phyloP scores from a whole-genome alignment of 495 filamentous ascomycete species.

The Collariella sp. region DNA sequence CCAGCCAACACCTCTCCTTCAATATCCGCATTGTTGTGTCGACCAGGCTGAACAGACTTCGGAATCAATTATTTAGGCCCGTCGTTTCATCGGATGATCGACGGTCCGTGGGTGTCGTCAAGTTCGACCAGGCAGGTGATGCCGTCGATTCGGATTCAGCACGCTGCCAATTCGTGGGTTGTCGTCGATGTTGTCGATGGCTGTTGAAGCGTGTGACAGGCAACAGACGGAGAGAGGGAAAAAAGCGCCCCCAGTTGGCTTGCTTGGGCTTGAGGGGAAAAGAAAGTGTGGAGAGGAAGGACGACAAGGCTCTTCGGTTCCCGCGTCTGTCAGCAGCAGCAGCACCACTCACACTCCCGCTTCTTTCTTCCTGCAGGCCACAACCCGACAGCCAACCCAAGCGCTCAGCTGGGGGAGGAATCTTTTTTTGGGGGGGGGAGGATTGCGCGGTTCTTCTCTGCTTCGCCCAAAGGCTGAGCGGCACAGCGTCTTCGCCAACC shows the following conservation, averaged over 20 bases:
- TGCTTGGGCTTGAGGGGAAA: background rate
- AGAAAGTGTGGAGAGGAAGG: background rate
- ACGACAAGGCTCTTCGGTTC: background rate
- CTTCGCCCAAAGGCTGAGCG: slow-evolving; percentile 13
- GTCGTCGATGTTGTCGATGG: background rate
- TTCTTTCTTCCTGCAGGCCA: background rate
- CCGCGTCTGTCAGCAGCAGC: background rate
- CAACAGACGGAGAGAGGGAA: no score
- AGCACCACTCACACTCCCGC: background rate
- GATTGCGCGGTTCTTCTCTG: slow-evolving; percentile 9
- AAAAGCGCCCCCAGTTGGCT: background rate
- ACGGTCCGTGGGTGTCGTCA: background rate
- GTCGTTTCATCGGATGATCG: slow-evolving; percentile 2
- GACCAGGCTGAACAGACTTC: background rate
- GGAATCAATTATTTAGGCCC: background rate
- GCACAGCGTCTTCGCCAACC: slow-evolving; percentile 20
- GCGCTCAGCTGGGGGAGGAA: slow-evolving; percentile 9
- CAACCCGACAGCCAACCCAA: background rate
- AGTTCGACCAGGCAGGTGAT: background rate
- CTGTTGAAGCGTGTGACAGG: no score
- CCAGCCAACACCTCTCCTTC: slow-evolving; percentile 11
- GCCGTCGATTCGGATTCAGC: background rate
- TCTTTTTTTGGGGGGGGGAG: slow-evolving; percentile 1
- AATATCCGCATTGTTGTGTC: slow-evolving; percentile 19
- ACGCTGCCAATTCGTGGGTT: background rate